A percentile compares a stretch with the other conserved stretches of the same genome.
Conservation (phyloP, 768 basidiomycete species). For the Kwoniella europaea region DNA sequence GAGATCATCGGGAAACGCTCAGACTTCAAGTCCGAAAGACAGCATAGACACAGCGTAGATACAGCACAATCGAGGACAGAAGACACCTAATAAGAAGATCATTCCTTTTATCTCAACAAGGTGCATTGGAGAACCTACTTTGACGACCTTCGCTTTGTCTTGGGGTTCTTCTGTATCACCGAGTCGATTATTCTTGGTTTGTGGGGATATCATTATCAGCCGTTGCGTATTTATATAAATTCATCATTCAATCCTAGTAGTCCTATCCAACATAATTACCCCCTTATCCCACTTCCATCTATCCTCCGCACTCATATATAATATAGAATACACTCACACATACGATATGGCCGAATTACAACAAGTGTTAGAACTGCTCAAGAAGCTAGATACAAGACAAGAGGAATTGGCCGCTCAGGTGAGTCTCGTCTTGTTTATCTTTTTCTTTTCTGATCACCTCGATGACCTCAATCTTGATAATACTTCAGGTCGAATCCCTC, state of each 20-base stretch:
- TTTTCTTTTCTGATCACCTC: background rate
- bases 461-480: background rate
- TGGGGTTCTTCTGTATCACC: background rate
- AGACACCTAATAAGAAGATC: background rate
- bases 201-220: background rate
- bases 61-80: too few relatives aligned
- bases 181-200: background rate
- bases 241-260: too few relatives aligned
- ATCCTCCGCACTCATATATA: background rate
- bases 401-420: constrained; percentile 37
- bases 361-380: constrained; percentile 33
- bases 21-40: background rate
- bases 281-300: background rate
- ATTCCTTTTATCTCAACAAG: background rate
- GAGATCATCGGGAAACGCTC: background rate
- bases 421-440: constrained; percentile 1
- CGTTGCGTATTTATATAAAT: too few relatives aligned
- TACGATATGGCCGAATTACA: constrained; percentile 27
- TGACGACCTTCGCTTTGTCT: background rate
- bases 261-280: background rate
- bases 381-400: constrained; percentile 39
- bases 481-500: constrained; percentile 27
- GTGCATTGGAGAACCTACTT: background rate
- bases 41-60: background rate
- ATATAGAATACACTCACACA: constrained; percentile 1